phyloP scores from a whole-genome alignment of 2,329 filamentous ascomycete genomes.

The Hymenoscyphus repandus region DNA sequence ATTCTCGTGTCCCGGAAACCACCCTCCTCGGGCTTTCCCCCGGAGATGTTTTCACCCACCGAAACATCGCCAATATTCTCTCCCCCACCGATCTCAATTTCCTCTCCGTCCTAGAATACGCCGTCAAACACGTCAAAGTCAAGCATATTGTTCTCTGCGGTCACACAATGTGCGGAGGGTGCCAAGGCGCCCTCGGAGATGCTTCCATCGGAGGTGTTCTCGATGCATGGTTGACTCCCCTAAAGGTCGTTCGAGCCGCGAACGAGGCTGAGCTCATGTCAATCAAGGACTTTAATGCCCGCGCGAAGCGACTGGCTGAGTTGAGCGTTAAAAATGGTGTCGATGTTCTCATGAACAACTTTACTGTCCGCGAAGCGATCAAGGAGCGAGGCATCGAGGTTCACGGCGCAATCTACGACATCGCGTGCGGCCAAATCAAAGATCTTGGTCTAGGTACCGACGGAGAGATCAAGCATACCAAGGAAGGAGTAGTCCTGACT shows the following conservation, averaged over 20 bases:
- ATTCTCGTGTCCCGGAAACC: constrained; percentile 79
- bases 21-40: constrained; percentile 73
- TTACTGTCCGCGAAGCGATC: constrained; percentile 64
- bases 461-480: constrained; percentile 14
- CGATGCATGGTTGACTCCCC: constrained; percentile 50
- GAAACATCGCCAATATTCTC: constrained; percentile 85
- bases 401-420: constrained; percentile 73
- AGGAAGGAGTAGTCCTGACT: background rate
- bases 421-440: constrained; percentile 42
- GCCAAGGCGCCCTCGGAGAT: constrained; percentile 50
- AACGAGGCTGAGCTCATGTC: constrained; percentile 51
- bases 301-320: constrained; percentile 62
- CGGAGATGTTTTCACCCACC: constrained; percentile 83
- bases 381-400: constrained; percentile 65
- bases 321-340: constrained; percentile 70
- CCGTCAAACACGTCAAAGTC: constrained; percentile 66
- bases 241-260: constrained; percentile 39
- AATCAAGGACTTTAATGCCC: constrained; percentile 48
- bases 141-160: constrained; percentile 67
- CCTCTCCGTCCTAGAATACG: constrained; percentile 72
- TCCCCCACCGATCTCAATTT: constrained; percentile 70
- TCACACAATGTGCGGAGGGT: constrained; percentile 64
- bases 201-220: constrained; percentile 46
- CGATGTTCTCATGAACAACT: constrained; percentile 62
- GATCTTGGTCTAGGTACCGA: constrained; percentile 41